Conservation (phyloP, 2,329 filamentous ascomycete species). For the Exophiala xenobiotica region DNA sequence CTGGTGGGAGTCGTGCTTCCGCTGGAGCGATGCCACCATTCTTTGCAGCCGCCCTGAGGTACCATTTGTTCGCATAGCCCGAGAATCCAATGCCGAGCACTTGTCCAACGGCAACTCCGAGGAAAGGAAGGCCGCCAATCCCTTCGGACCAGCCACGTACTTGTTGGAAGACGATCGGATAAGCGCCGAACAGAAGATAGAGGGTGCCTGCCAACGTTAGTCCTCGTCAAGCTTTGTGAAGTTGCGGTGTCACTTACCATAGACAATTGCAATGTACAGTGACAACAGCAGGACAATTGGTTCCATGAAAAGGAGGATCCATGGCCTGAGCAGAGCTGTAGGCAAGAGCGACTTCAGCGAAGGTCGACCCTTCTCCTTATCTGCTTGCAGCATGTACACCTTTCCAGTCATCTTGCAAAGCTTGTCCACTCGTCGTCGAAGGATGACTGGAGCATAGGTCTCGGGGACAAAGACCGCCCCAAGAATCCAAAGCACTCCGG, state of each 20-base stretch:
- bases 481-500: slow-evolving; percentile 59
- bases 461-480: slow-evolving; percentile 56
- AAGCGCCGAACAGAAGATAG: slow-evolving; percentile 60
- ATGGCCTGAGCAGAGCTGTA: slow-evolving; percentile 62
- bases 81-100: slow-evolving; percentile 57
- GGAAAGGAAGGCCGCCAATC: slow-evolving; percentile 63
- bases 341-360: slow-evolving; percentile 52
- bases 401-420: slow-evolving; percentile 56
- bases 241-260: slow-evolving; percentile 46
- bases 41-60: slow-evolving; percentile 46
- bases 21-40: slow-evolving; percentile 60
- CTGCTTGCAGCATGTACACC: slow-evolving; percentile 56
- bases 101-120: slow-evolving; percentile 69
- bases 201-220: slow-evolving; percentile 54
- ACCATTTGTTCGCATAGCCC: slow-evolving; percentile 57
- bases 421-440: slow-evolving; percentile 52
- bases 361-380: slow-evolving; percentile 47
- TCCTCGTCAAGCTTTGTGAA: slow-evolving; percentile 57
- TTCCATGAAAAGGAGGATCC: slow-evolving; percentile 68
- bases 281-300: slow-evolving; percentile 66
- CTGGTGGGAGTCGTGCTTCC: slow-evolving; percentile 63
- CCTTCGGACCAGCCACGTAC: slow-evolving; percentile 59
- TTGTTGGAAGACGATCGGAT: slow-evolving; percentile 66
- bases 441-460: slow-evolving; percentile 59
- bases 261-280: slow-evolving; percentile 56